Percentiles rank a stretch among this genome's conserved stretches.
Conservation (phyloP, 78 protist genomes). For the Dictyostelium purpureum region DNA sequence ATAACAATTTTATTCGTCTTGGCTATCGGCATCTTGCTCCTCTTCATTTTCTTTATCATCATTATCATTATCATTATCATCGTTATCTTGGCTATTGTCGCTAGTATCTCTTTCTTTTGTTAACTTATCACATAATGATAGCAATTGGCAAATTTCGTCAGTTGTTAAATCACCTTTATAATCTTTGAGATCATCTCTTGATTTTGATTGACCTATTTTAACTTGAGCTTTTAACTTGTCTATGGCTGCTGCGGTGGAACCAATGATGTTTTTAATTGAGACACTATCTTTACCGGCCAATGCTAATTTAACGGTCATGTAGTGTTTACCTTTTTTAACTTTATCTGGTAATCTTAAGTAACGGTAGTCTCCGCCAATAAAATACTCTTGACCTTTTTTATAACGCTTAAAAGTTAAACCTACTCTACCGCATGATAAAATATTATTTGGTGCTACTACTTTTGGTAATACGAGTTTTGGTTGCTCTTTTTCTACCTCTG, state of each 20-base stretch:
- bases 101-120: background rate
- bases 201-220: slow-evolving; percentile 1
- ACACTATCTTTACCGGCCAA: background rate
- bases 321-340: slow-evolving; percentile 57
- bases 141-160: background rate
- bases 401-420: slow-evolving; percentile 50
- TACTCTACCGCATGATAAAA: slow-evolving; percentile 34
- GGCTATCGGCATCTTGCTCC: background rate
- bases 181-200: background rate
- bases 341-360: slow-evolving; percentile 45
- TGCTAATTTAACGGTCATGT: slow-evolving; percentile 19
- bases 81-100: background rate
- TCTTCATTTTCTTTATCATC: slow-evolving; percentile 1
- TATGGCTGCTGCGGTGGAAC: background rate
- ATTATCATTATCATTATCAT: background rate
- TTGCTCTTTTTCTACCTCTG: background rate
- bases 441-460: background rate
- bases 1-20: background rate
- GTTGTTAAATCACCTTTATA: slow-evolving; percentile 23
- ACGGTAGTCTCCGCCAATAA: slow-evolving; percentile 33
- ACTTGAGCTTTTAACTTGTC: background rate
- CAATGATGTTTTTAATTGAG: background rate
- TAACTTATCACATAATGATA: slow-evolving; percentile 6
- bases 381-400: background rate
- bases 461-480: background rate